Base-by-base conservation (phyloP, 2,329 filamentous ascomycete genomes). In the Fusarium cicatricum region DNA sequence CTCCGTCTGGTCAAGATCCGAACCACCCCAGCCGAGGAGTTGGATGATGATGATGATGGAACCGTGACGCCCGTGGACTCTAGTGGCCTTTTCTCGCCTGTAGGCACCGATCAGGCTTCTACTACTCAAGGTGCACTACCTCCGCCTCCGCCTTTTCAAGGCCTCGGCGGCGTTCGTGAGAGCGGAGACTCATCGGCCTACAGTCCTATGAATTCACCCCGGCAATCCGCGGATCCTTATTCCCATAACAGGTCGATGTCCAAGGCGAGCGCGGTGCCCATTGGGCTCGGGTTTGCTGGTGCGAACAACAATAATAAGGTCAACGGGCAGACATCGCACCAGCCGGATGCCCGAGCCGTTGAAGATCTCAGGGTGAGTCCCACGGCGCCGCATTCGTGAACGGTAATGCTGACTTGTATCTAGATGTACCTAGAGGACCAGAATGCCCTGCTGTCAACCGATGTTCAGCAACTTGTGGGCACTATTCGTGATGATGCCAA, bases 1-100 rank as follows among this genome's bases (percentile, higher is more conserved):
- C 82, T 97, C 47, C 89, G 91, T 42, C 79, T 85, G 5, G 92
- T 92, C 69, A 97, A 96, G 76, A 91, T 98, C 62, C 85, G 90
- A 28, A 82, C 87, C 9, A 95, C 91, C 0, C 88, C 90, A 2
- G 82, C 82, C 2, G 86, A 86, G 39, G 91, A 96, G 69, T 77
- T 95, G n/a, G 89, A 92, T 48, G 86, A 90, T 17, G 89, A 92
- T 11, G 89, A 92, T 44, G 89, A 92, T 46, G 85, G 83, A 45
- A 83, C 82, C 9, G 75, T 85, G 10, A 86, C 85, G 6, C 87
- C 89, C 0, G 82, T 89, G 34, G 88, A 90, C 52, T 87, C 86
- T 7, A 83, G 83, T 2, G 85, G 85, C 15, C 91, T 90, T 75
- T 90, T 91, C 72, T 90, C 80, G 46, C 85, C 80, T 56, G 81